Percentiles rank a stretch among this genome's conserved stretches.
Conservation (phyloP, 1,284 basidiomycete species). For the Boletellus deceptivus region DNA sequence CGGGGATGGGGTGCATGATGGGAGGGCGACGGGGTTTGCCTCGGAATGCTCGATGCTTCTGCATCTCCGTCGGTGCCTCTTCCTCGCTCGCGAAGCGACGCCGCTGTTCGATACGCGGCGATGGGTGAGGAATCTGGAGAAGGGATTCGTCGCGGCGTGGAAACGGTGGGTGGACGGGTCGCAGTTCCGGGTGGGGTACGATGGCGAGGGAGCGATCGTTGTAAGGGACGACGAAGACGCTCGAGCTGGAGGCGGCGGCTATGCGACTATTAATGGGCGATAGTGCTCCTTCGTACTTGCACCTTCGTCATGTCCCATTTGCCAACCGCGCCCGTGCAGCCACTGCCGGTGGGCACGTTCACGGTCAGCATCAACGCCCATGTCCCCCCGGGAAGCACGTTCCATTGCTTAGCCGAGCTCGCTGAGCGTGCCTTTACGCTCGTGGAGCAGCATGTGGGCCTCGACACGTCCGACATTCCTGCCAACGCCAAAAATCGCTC, state of each 20-base stretch:
- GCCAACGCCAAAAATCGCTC: conserved; percentile 2
- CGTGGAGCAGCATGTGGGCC: not conserved
- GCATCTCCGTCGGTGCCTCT: conserved; percentile 46
- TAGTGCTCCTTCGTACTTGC: no score
- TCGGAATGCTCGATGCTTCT: conserved; percentile 38
- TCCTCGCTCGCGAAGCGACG: conserved; percentile 45
- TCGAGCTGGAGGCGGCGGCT: no score
- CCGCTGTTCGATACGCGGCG: conserved; percentile 56
- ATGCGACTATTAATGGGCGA: no score
- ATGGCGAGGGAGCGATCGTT: conserved; percentile 41
- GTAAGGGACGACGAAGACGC: conserved; percentile 38
- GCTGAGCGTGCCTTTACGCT: conserved; percentile 20
- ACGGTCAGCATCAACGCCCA: conserved; percentile 17
- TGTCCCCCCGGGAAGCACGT: conserved; percentile 2
- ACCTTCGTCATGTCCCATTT: conserved; percentile 17
- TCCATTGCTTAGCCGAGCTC: conserved; percentile 17
- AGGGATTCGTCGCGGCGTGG: conserved; percentile 52
- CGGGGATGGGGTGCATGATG: not conserved
- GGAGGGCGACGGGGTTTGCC: not conserved
- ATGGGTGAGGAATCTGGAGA: conserved; percentile 57
- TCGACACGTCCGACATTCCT: not conserved
- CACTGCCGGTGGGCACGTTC: conserved; percentile 9
- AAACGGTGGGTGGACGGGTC: conserved; percentile 53
- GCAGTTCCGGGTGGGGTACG: conserved; percentile 33
- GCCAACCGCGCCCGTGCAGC: not conserved